A percentile compares a stretch with the other conserved stretches of the same genome.
These are phyloP conservation scores for Symbiodinium pilosum DNA, from an alignment of 73 alveolate species.

Conservation along the genomic window DNA sequence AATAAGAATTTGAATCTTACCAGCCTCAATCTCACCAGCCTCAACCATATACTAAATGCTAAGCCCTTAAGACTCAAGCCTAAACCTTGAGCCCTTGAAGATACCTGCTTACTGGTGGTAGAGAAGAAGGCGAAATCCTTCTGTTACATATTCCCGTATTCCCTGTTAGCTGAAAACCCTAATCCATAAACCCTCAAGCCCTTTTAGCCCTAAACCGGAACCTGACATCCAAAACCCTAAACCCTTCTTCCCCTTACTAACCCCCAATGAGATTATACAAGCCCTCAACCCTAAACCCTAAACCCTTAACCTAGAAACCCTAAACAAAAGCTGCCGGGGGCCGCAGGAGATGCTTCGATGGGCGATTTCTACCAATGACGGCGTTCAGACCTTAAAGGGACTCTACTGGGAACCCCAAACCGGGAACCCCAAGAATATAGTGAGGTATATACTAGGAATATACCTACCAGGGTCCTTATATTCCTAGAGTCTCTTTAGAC, in stretches of 20 bases:
- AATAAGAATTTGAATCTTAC: too few relatives aligned
- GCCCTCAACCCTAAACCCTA: background rate
- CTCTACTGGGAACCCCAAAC: background rate
- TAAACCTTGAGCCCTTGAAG: too few relatives aligned
- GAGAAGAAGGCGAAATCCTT: too few relatives aligned
- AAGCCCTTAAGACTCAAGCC: background rate
- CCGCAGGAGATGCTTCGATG: slow-evolving; percentile 85
- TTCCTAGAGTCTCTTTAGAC: too few relatives aligned
- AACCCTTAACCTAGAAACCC: background rate
- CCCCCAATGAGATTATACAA: too few relatives aligned
- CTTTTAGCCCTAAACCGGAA: background rate
- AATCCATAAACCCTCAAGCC: too few relatives aligned
- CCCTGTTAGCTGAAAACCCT: too few relatives aligned
- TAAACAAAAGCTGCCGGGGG: background rate
- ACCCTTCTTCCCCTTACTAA: too few relatives aligned
- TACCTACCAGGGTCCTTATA: too few relatives aligned
- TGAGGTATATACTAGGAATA: too few relatives aligned
- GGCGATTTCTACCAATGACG: slow-evolving; percentile 80
- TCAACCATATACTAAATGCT: background rate
- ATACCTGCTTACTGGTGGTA: too few relatives aligned
- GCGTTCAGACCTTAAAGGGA: slow-evolving; percentile 17
- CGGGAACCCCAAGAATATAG: background rate
- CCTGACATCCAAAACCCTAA: background rate
- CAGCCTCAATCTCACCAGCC: background rate
- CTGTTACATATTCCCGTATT: too few relatives aligned